These are phyloP conservation scores for Dothiorella sarmentorum DNA, from an alignment of 2,329 filamentous ascomycete species.

Conservation along the genomic window DNA sequence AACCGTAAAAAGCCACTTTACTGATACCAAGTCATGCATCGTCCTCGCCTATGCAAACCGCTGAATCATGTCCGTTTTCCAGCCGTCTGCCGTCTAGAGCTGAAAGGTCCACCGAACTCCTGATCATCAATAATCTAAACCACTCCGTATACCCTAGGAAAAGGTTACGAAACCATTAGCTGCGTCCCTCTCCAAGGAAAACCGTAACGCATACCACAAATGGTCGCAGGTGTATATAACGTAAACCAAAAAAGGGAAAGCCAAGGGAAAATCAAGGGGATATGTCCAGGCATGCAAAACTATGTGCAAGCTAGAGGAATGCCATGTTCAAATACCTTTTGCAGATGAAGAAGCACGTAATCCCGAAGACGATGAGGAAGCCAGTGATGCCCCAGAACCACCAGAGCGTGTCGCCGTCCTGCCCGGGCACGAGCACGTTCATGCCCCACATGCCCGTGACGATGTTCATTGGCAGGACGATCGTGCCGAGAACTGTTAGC, in stretches of 20 bases:
- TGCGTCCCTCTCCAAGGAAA: neutral
- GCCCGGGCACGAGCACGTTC: conserved; percentile 95
- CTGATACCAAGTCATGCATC: neutral
- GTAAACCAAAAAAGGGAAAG: too few relatives aligned
- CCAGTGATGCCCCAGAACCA: conserved; percentile 62
- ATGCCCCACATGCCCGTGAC: conserved; percentile 98
- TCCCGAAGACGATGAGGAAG: conserved; percentile 73
- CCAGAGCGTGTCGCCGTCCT: conserved; percentile 67
- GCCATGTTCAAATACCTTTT: conserved; percentile 65
- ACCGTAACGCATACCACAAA: neutral
- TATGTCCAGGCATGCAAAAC: neutral
- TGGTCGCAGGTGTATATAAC: neutral
- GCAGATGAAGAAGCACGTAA: conserved; percentile 75
- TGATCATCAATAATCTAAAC: neutral
- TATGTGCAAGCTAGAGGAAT: conserved; percentile 15
- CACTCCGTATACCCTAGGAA: conserved; percentile 14
- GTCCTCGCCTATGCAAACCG: neutral
- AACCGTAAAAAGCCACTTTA: neutral
- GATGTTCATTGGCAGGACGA: conserved; percentile 98
- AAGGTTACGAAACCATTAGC: conserved; percentile 3
- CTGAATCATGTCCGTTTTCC: neutral
- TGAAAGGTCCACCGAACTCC: neutral
- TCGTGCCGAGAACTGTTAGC: conserved; percentile 91
- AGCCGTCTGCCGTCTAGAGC: neutral
- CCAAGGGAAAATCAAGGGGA: neutral